Percentiles rank a stretch among this genome's conserved stretches.
phyloP scores from a whole-genome alignment of 176 grass and related monocot species.

The Zizania latifolia region DNA sequence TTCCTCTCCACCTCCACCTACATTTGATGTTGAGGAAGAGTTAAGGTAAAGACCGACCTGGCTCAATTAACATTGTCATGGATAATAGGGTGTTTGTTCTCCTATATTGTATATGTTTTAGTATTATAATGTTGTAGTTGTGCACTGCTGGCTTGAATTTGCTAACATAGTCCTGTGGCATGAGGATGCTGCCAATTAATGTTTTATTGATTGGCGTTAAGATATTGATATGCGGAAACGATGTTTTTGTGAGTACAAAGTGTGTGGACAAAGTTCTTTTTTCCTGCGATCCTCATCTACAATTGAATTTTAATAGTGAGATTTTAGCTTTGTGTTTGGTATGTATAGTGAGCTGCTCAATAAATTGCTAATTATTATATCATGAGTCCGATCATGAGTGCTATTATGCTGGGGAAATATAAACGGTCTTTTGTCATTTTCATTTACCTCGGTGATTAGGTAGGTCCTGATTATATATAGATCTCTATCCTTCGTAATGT shows the following conservation, averaged over 20 bases:
- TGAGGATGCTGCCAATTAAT: neutral
- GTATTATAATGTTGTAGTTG: neutral
- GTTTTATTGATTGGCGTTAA: neutral
- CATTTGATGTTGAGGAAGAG: conserved; percentile 33
- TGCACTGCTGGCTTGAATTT: neutral
- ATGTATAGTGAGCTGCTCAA: neutral
- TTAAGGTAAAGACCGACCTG: conserved; percentile 35
- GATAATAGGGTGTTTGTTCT: conserved; percentile 1
- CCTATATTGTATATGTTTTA: neutral
- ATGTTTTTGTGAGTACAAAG: neutral
- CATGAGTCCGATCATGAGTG: no score
- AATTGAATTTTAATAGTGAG: neutral
- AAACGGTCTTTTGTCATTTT: neutral
- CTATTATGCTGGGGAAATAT: no score
- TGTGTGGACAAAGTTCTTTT: neutral
- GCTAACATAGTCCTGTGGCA: neutral
- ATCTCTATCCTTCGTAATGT: neutral
- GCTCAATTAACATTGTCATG: neutral
- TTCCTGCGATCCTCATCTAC: neutral
- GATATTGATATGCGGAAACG: neutral
- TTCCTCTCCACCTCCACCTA: conserved; percentile 56
- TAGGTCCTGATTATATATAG: neutral
- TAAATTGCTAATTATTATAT: neutral
- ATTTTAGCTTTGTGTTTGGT: neutral
- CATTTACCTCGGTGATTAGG: neutral